Conservation (phyloP, 306 rosid species). For the Argentina anserina region DNA sequence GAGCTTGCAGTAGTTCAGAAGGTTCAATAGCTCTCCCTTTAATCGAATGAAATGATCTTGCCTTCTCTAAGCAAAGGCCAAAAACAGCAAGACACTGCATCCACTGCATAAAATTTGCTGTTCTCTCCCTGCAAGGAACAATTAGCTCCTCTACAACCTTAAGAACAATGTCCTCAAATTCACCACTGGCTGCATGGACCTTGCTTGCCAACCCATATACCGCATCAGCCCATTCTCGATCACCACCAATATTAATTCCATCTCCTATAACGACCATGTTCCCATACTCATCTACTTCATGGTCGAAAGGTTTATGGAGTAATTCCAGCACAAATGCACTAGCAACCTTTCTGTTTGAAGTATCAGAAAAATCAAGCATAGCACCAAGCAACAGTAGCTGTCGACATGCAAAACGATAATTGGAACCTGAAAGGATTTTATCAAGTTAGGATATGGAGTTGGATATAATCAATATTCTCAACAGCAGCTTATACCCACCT, state of each 20-base stretch:
- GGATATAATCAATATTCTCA: conserved; percentile 10
- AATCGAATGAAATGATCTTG: conserved; percentile 50
- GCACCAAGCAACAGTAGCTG: conserved; percentile 88
- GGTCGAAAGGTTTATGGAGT: conserved; percentile 74
- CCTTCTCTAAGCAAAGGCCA: conserved; percentile 75
- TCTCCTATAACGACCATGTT: conserved; percentile 81
- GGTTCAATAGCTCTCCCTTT: conserved; percentile 65
- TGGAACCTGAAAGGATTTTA: conserved; percentile 49
- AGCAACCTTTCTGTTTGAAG: conserved; percentile 72
- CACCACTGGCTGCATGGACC: conserved; percentile 83
- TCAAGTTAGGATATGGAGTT: conserved; percentile 13
- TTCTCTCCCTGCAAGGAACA: conserved; percentile 90
- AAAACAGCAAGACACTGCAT: conserved; percentile 80
- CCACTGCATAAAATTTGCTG: conserved; percentile 84
- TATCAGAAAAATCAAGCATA: conserved; percentile 87
- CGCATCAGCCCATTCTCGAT: conserved; percentile 85
- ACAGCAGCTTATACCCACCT: conserved; percentile 43
- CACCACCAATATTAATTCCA: conserved; percentile 92
- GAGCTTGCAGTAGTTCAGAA: conserved; percentile 60
- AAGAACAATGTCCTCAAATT: conserved; percentile 77
- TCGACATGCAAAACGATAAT: conserved; percentile 70
- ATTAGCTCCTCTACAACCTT: conserved; percentile 65
- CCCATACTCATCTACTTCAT: conserved; percentile 77
- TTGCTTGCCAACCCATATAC: conserved; percentile 63
- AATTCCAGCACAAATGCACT: conserved; percentile 75